Percentiles rank a stretch among this genome's conserved stretches.
These are phyloP conservation scores for Bruguiera gymnorhiza DNA, from an alignment of 345 rosid species.

Conservation along the genomic window DNA sequence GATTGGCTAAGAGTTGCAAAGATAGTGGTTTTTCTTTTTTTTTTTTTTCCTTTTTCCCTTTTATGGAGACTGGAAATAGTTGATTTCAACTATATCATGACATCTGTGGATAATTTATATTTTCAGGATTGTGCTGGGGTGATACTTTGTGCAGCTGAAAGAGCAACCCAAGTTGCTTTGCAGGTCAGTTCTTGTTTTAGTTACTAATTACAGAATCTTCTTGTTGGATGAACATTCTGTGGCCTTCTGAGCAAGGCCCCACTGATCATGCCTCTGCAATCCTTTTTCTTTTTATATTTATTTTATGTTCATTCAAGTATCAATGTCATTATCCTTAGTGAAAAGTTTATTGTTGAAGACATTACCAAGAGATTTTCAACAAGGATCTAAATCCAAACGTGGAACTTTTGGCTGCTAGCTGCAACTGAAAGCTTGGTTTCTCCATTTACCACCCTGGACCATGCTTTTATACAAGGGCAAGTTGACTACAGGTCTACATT, in stretches of 20 bases:
- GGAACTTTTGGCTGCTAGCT: too few relatives aligned
- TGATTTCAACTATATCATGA: constrained; percentile 2
- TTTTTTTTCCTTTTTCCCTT: too few relatives aligned
- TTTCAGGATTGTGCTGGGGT: constrained; percentile 91
- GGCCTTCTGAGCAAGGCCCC: background rate
- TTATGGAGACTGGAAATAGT: too few relatives aligned
- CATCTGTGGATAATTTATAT: constrained; percentile 1
- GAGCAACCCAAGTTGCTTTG: constrained; percentile 93
- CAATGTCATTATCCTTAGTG: background rate
- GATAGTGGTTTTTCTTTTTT: too few relatives aligned
- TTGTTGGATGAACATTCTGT: too few relatives aligned
- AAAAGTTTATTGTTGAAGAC: too few relatives aligned
- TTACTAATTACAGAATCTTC: background rate
- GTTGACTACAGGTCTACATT: constrained; percentile 6
- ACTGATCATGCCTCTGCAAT: background rate
- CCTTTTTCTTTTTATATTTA: too few relatives aligned
- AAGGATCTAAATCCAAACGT: too few relatives aligned
- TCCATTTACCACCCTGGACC: background rate
- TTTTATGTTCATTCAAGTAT: background rate
- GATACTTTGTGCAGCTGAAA: constrained; percentile 88
- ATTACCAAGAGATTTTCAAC: too few relatives aligned
- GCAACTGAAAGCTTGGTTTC: too few relatives aligned
- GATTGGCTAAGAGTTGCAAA: too few relatives aligned
- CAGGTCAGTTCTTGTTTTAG: constrained; percentile 49
- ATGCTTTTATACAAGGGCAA: background rate